Percentiles rank a stretch among this genome's conserved stretches.
phyloP scores from a whole-genome alignment of 2,329 filamentous ascomycete genomes.

The Ceratocystis harringtonii region DNA sequence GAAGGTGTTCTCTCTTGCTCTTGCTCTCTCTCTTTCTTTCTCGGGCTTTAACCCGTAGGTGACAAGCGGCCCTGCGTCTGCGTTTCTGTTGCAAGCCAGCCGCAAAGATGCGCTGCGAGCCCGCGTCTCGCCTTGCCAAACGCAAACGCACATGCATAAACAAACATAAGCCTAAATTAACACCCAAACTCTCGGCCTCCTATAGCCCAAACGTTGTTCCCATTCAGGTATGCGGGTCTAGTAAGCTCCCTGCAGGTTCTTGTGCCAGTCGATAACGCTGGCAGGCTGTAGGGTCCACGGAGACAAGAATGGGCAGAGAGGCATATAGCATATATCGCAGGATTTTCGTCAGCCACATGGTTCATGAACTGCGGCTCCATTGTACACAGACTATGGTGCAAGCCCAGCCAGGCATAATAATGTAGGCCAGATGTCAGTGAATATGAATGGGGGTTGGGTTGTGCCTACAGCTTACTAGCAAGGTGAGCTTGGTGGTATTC shows the following conservation, averaged over 20 bases:
- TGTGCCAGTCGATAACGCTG: not conserved
- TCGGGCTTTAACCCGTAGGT: not conserved
- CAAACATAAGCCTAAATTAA: not conserved
- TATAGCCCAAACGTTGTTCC: not conserved
- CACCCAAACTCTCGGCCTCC: not conserved
- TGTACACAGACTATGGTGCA: not conserved
- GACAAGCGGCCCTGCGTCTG: not conserved
- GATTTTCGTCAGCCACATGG: not conserved
- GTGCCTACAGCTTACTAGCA: not conserved
- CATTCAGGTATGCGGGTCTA: not conserved
- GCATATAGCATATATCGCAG: not conserved
- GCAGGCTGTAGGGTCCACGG: not conserved
- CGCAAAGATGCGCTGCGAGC: not conserved
- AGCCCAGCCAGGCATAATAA: not conserved
- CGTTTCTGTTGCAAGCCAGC: not conserved
- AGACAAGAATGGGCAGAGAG: not conserved
- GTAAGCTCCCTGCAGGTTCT: not conserved
- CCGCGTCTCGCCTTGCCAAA: not conserved
- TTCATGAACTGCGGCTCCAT: not conserved
- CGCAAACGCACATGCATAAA: no score
- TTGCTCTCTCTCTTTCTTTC: not conserved
- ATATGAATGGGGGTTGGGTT: not conserved
- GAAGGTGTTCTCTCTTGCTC: not conserved
- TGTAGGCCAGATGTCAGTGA: not conserved
- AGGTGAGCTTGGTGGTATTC: not conserved